Conservation (phyloP, 1,139 yeast species). For the Saccharomyces hybrid region DNA sequence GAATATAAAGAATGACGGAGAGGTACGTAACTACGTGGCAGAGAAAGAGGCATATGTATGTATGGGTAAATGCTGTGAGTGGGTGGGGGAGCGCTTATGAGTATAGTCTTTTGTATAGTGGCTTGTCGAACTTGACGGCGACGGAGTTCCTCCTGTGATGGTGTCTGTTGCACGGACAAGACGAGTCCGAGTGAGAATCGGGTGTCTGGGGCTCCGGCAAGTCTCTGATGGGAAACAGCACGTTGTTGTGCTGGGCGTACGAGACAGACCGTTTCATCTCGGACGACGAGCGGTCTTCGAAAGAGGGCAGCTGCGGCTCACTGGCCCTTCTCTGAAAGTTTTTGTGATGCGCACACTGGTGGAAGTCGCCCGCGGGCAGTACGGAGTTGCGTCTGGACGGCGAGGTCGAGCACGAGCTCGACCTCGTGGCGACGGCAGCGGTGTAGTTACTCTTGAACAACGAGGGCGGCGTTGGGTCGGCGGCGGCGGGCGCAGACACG, state of each 20-base stretch:
- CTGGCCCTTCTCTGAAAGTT: conserved; percentile 7
- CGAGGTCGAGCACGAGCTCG: neutral
- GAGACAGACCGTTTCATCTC: neutral
- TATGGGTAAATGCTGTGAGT: neutral
- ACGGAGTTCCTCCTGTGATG: conserved; percentile 32
- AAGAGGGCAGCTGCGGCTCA: conserved; percentile 7
- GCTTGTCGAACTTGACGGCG: conserved; percentile 28
- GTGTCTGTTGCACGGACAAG: conserved; percentile 24
- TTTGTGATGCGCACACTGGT: conserved; percentile 15
- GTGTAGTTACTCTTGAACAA: neutral
- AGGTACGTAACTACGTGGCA: neutral
- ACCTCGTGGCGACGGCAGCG: neutral
- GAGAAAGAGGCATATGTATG: neutral
- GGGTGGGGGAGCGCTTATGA: conserved; percentile 1
- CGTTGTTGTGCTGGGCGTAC: neutral
- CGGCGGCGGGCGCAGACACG: neutral
- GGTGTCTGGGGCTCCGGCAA: neutral
- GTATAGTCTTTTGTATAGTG: conserved; percentile 13
- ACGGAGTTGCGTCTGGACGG: neutral
- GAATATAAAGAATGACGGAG: neutral
- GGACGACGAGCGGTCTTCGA: neutral
- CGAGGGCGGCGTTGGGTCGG: neutral
- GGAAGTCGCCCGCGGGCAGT: conserved; percentile 10
- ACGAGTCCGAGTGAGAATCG: conserved; percentile 1
- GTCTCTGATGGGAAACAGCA: neutral